Evolutionary conservation across 2,329 filamentous ascomycete species (phyloP).

Genomic region (Nannizziopsis arthrosporioides): DNA sequence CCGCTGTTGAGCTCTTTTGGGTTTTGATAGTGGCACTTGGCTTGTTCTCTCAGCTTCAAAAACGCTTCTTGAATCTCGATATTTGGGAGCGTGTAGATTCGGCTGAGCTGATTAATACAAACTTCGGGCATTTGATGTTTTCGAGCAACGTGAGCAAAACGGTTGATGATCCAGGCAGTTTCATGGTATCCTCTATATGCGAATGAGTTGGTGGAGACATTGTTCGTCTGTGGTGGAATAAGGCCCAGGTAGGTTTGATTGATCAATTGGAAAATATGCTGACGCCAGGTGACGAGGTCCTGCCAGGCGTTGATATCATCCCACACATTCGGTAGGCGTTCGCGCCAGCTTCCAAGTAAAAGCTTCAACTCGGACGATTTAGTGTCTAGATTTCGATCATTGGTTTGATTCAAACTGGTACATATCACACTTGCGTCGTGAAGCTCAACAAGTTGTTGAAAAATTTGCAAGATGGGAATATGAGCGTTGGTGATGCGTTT

Average conservation of each 20-base stretch:
- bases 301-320: conserved; percentile 99
- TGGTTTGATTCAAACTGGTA: conserved; percentile 76
- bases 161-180: conserved; percentile 99
- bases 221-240: conserved; percentile 66
- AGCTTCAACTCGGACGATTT: conserved; percentile 95
- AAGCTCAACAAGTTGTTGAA: conserved; percentile 92
- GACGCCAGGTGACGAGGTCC: conserved; percentile 97
- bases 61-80: conserved; percentile 99
- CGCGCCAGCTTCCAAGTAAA: conserved; percentile 85
- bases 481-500: conserved; percentile 88
- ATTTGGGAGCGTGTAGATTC: conserved; percentile 96
- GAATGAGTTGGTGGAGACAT: conserved; percentile 79
- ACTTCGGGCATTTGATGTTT: conserved; percentile 96
- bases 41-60: conserved; percentile 94
- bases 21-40: conserved; percentile 97
- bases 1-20: conserved; percentile 82
- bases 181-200: conserved; percentile 97
- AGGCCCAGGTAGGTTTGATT: conserved; percentile 85
- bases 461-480: conserved; percentile 88
- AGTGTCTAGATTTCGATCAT: conserved; percentile 69
- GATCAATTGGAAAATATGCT: conserved; percentile 97
- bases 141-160: conserved; percentile 91
- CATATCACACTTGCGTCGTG: conserved; percentile 97
- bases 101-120: conserved; percentile 90
- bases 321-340: conserved; percentile 93